A percentile compares a stretch with the other conserved stretches of the same genome.
Conservation (phyloP, 2,329 filamentous ascomycete species). For the Neonectria hederae region DNA sequence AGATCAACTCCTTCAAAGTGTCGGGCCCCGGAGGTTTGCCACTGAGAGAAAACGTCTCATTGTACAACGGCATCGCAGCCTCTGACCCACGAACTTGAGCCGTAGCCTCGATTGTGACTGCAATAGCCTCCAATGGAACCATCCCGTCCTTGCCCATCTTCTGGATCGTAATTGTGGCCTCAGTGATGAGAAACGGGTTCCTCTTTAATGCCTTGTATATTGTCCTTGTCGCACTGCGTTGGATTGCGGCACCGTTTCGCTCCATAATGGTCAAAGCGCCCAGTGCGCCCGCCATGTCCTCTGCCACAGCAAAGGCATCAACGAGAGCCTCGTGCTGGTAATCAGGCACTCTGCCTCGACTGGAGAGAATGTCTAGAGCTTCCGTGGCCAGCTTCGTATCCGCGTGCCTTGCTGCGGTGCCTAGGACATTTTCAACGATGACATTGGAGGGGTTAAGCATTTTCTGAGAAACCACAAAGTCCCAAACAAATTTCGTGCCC, state of each 20-base stretch:
- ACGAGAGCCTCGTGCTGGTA: constrained; percentile 85
- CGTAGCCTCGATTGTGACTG: constrained; percentile 48
- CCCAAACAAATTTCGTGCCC: constrained; percentile 78
- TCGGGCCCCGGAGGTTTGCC: constrained; percentile 39
- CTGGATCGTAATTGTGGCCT: constrained; percentile 66
- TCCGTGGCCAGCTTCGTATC: constrained; percentile 76
- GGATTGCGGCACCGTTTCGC: constrained; percentile 57
- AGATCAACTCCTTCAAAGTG: constrained; percentile 46
- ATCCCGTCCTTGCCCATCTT: constrained; percentile 53
- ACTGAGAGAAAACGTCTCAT: constrained; percentile 42
- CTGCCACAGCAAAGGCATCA: constrained; percentile 70
- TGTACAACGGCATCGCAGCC: constrained; percentile 47
- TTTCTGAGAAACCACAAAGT: constrained; percentile 62
- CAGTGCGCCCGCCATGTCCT: constrained; percentile 73
- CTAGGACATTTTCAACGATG: constrained; percentile 74
- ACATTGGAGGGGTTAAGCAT: constrained; percentile 63
- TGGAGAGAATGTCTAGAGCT: constrained; percentile 64
- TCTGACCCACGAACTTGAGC: constrained; percentile 43
- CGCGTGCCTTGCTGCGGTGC: constrained; percentile 73
- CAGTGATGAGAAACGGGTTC: constrained; percentile 55
- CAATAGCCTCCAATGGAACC: constrained; percentile 50
- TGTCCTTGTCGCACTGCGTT: constrained; percentile 69
- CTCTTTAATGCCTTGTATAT: constrained; percentile 67
- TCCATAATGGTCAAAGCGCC: constrained; percentile 79
- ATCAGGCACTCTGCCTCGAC: constrained; percentile 60